Base-by-base conservation (phyloP, 1,284 basidiomycete species). In the Sphagnurus paluster region DNA sequence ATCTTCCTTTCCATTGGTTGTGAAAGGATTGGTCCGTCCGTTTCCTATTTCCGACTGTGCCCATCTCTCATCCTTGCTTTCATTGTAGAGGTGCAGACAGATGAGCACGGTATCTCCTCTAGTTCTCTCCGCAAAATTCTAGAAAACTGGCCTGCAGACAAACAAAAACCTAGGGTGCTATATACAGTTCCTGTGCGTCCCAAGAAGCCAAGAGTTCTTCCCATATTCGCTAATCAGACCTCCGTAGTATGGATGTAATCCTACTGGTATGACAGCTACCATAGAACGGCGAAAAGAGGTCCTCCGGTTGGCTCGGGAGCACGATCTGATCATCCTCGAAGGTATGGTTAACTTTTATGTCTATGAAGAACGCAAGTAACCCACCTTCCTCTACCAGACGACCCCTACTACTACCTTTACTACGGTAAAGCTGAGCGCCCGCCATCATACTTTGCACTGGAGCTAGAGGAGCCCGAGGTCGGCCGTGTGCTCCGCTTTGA, bases 261-360 rank as follows among this genome's bases (percentile, higher is more conserved):
- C 91, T 2, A 89, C 86, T 19, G 92, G 92, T 1, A 80, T 81
- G 65, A 93, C 90, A 8, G 79, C 87, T 4, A 75, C 86, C 1
- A 64, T 77, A 19, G 80, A 87, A 48, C 80, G 94, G 47, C 87
- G 93, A 48, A 77, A 81, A 39, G 88, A 88, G 59, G 80, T 95
- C 5, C 77, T 98, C 19, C 70, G 76, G 46, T 74, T 98, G 5
- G 84, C 88, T 11, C 75, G 77, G 49, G 79, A 90, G 60, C 79
- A 92, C 62, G 78, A 90, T 59, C 79, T 97, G 56, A 67, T 96
- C 42, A 89, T 97, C 57, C 69, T 97, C 34, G 93, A 97, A 78
- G 90, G 87, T 79, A 50, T 65, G 23, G 20, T 39, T 28, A 8
- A 25, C 32, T 45, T 14, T 23, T 32, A 29, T 19, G 2, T 32